Base-by-base conservation (phyloP, 176 grass and related monocot species). In the Eragrostis nindensis region DNA sequence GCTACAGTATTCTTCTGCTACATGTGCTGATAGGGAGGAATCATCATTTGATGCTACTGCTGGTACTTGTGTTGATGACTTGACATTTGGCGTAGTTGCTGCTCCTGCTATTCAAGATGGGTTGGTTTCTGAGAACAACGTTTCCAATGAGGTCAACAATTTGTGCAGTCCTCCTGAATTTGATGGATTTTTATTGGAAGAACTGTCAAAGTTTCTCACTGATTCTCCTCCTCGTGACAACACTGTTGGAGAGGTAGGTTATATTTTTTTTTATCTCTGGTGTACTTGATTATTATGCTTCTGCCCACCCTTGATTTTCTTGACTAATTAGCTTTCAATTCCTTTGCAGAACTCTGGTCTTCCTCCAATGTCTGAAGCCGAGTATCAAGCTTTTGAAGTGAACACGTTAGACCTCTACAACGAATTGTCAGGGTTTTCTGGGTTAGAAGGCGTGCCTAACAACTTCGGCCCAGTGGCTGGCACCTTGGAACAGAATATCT, bases 171-270 rank as follows among this genome's bases (percentile, higher is more conserved):
- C 75, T 72, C 55, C 38, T 62, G 80, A 86, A 27, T 60, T 60
- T 85, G 92, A 94, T 84, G 86, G 60, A 38, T 55, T 84, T 65
- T 72, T 40, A n/a, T 68, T 98, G 70, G 86, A 93, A 12, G 92
- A 98, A 27, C 71, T 98, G 67, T 16, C 54, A 6, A 66, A 25
- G 74, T 89, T 89, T 71, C 76, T 86, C 21, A 45, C 55, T 78
- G 73, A 85, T 68, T 78, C 80, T 85, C 82, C 86, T 29, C 39
- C 32, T 50, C 8, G 0, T 52, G 65, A 72, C 27, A 43, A 24
- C 50, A 5, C 9, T 69, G 36, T 17, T 84, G 64, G 44, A 21
- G 75, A 89, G 86, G 91, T 90, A 87, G 36, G 30, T 56, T 24
- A 71, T 24, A 71, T 10, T 4, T 5, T 45, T 10, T n/a, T 69